Percentiles rank a stretch among this genome's conserved stretches.
Evolutionary conservation across 257 asterid species (phyloP).

Genomic region (Mentha longifolia): DNA sequence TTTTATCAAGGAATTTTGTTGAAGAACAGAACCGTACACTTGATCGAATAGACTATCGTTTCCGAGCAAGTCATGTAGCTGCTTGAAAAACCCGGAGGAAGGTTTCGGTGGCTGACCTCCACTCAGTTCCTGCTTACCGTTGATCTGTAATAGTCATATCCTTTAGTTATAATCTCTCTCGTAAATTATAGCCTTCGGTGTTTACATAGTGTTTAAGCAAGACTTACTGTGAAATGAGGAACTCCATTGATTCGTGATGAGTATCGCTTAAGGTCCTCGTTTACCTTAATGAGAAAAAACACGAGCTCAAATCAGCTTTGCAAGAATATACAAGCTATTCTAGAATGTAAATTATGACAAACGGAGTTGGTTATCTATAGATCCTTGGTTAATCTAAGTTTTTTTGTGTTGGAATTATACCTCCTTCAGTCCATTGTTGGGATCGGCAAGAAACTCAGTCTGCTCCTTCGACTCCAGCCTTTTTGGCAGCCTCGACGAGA

Average conservation of each 20-base stretch:
- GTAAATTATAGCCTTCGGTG: background rate
- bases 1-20: background rate
- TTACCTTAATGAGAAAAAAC: constrained; percentile 44
- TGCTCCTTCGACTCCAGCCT: constrained; percentile 50
- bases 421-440: constrained; percentile 85
- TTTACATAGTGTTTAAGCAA: background rate
- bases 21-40: too few species aligned
- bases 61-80: constrained; percentile 37
- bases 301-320: background rate
- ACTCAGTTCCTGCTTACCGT: constrained; percentile 65
- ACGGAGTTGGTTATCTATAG: too few species aligned
- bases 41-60: background rate
- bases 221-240: constrained; percentile 72
- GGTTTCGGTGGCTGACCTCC: constrained; percentile 84
- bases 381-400: too few species aligned
- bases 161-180: background rate
- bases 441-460: constrained; percentile 72
- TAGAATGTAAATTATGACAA: too few species aligned
- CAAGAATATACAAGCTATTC: background rate
- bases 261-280: constrained; percentile 57
- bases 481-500: constrained; percentile 70
- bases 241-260: constrained; percentile 65
- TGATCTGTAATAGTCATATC: constrained; percentile 45
- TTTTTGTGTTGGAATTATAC: constrained; percentile 38
- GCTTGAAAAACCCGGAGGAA: constrained; percentile 61